Evolutionary conservation across 129 eudicot species (phyloP).

Genomic region (Pseudognaphalium luteoalbum): DNA sequence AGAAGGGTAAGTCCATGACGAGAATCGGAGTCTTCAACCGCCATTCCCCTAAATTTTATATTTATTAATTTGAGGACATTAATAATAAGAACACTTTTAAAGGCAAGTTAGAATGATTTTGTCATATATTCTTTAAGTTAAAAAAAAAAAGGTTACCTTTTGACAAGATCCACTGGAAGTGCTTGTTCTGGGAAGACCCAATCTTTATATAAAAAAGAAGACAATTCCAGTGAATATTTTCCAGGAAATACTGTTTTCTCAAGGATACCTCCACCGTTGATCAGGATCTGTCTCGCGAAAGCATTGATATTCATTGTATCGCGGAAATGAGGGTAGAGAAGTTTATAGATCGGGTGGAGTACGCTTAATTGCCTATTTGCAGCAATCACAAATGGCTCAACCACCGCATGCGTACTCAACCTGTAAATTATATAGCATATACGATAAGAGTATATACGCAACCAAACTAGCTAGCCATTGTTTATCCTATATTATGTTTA

Average conservation of each 20-base stretch:
- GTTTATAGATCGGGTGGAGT: constrained; percentile 47
- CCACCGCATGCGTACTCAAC: constrained; percentile 50
- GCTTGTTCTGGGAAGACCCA: constrained; percentile 54
- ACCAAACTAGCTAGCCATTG: background rate
- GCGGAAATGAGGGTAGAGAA: constrained; percentile 48
- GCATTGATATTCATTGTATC: constrained; percentile 54
- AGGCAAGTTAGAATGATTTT: background rate
- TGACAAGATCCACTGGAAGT: constrained; percentile 47
- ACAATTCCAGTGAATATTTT: constrained; percentile 41
- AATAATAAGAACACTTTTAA: background rate
- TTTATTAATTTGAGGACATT: background rate
- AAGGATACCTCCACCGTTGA: constrained; percentile 48
- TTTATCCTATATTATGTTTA: background rate
- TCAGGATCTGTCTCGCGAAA: constrained; percentile 36
- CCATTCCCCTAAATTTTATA: constrained; percentile 43
- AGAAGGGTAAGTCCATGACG: constrained; percentile 39
- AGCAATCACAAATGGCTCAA: constrained; percentile 57
- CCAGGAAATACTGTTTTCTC: constrained; percentile 43
- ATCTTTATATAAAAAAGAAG: constrained; percentile 44
- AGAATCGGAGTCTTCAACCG: constrained; percentile 31
- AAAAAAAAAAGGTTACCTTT: constrained; percentile 26
- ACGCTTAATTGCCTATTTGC: constrained; percentile 48
- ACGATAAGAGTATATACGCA: background rate
- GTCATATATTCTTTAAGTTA: background rate
- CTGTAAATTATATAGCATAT: constrained; percentile 1